Evolutionary conservation across 108 stramenopile species (phyloP).

Genomic region (Pseudonitzschia multistriata): DNA sequence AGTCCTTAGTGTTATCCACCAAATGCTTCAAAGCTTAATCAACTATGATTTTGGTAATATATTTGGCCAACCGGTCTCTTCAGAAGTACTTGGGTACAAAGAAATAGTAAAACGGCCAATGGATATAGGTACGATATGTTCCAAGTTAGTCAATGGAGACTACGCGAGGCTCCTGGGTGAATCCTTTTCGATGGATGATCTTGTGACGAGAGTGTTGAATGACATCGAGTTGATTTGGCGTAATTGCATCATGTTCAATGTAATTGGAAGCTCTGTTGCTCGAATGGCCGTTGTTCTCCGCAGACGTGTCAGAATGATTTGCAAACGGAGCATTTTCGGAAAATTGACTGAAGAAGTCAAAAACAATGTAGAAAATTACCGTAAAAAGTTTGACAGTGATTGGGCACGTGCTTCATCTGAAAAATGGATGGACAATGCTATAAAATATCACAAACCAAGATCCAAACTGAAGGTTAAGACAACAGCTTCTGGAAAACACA

Average conservation of each 20-base stretch:
- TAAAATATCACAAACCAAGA: constrained; percentile 25
- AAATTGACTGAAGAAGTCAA: constrained; percentile 43
- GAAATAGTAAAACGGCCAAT: constrained; percentile 61
- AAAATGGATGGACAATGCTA: constrained; percentile 8
- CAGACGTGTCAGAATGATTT: constrained; percentile 42
- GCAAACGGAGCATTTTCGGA: constrained; percentile 35
- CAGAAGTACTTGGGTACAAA: constrained; percentile 46
- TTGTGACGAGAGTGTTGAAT: constrained; percentile 44
- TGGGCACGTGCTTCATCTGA: background rate
- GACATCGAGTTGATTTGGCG: constrained; percentile 79
- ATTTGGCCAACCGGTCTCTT: constrained; percentile 56
- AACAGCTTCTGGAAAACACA: constrained; percentile 10
- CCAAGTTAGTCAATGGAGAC: constrained; percentile 45
- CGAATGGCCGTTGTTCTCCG: constrained; percentile 69
- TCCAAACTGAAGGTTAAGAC: constrained; percentile 33
- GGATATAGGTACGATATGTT: constrained; percentile 70
- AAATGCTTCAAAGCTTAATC: constrained; percentile 51
- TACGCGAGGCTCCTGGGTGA: constrained; percentile 35
- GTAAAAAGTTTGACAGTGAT: constrained; percentile 26
- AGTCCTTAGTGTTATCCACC: constrained; percentile 39
- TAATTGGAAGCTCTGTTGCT: constrained; percentile 54
- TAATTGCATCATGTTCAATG: constrained; percentile 75
- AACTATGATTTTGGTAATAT: constrained; percentile 71
- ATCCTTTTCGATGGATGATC: constrained; percentile 27
- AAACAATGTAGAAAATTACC: constrained; percentile 37